A percentile compares a stretch with the other conserved stretches of the same genome.
These are phyloP conservation scores for Aristolochia contorta DNA, from an alignment of 164 flowering plant species.

Conservation along the genomic window DNA sequence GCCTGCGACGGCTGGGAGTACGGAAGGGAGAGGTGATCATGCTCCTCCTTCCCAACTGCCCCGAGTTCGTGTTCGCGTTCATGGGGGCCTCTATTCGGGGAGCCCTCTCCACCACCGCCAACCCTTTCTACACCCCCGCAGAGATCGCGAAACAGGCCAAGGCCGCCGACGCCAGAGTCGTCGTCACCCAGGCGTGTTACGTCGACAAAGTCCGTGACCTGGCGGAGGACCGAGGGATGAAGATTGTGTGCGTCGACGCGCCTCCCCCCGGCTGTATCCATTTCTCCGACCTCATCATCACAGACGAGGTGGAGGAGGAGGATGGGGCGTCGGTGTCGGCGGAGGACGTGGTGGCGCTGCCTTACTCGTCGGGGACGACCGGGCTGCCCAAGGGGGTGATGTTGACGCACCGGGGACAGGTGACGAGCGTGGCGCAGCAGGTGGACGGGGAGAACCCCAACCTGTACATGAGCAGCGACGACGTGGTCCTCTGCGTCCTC, in stretches of 20 bases:
- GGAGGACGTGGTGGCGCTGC: constrained; percentile 78
- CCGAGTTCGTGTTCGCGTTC: constrained; percentile 72
- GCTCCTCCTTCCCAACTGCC: constrained; percentile 70
- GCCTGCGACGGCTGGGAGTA: constrained; percentile 50
- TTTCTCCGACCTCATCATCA: constrained; percentile 44
- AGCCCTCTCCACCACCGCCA: constrained; percentile 69
- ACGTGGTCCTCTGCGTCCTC: constrained; percentile 67
- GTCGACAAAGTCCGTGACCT: constrained; percentile 42
- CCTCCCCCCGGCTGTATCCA: constrained; percentile 32
- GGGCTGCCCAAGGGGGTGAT: constrained; percentile 92
- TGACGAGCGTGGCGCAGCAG: constrained; percentile 86
- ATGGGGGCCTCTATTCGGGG: constrained; percentile 72
- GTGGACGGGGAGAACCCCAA: constrained; percentile 96
- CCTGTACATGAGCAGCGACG: constrained; percentile 43
- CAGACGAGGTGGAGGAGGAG: constrained; percentile 40
- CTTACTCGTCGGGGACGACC: constrained; percentile 91
- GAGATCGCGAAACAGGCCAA: constrained; percentile 66
- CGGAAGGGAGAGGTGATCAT: constrained; percentile 58
- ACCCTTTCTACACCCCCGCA: constrained; percentile 64
- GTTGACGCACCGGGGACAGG: constrained; percentile 66
- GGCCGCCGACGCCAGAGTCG: constrained; percentile 38
- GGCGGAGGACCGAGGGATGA: constrained; percentile 24
- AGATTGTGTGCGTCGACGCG: constrained; percentile 40
- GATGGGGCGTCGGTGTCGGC: constrained; percentile 45
- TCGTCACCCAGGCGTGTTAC: constrained; percentile 46